Evolutionary conservation across 208 protist genomes (phyloP).

Genomic region (Histomonas meleagridis): DNA sequence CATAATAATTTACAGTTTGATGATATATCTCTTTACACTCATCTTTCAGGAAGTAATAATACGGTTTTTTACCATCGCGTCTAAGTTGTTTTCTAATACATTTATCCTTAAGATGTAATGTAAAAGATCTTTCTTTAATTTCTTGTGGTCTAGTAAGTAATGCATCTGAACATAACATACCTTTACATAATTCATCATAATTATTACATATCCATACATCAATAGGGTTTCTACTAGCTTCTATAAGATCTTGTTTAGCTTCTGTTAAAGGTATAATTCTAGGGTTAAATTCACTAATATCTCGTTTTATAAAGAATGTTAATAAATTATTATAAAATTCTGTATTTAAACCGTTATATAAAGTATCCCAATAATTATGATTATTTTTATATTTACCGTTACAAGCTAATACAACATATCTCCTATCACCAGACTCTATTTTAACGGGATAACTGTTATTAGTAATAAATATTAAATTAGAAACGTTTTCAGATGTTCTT

Average conservation of each 20-base stretch:
- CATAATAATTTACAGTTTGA: background rate
- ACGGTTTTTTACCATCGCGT: background rate
- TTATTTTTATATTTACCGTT: conserved; percentile 2
- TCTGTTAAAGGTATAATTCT: background rate
- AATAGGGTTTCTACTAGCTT: too few relatives aligned
- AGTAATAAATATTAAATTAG: background rate
- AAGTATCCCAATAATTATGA: background rate
- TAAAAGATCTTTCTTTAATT: too few relatives aligned
- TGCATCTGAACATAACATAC: too few relatives aligned
- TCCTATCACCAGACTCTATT: background rate
- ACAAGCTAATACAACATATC: background rate
- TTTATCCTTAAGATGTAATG: too few relatives aligned
- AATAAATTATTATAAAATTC: background rate
- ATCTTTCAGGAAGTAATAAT: background rate
- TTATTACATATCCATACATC: too few relatives aligned
- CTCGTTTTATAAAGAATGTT: background rate
- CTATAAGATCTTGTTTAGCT: background rate
- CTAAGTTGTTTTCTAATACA: background rate
- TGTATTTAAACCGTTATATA: background rate
- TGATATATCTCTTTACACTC: background rate
- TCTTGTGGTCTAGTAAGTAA: too few relatives aligned
- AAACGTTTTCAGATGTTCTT: background rate
- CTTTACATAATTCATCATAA: too few relatives aligned
- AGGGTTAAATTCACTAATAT: background rate
- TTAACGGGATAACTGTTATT: background rate